Base-by-base conservation (phyloP, 768 basidiomycete genomes). In the Lactarius indigo region DNA sequence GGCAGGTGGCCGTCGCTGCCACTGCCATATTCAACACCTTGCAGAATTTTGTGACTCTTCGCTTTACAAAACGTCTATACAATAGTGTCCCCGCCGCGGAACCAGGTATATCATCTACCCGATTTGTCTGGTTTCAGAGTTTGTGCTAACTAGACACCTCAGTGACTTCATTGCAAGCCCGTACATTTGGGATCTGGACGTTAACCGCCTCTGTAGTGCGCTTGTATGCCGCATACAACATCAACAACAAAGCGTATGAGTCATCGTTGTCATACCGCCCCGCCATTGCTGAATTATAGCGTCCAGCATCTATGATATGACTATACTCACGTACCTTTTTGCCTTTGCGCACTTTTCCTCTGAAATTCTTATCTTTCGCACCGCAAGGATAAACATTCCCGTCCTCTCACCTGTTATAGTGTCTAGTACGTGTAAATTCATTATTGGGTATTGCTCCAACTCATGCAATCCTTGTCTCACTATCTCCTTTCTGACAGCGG, bases 181-280 rank as follows among this genome's bases (percentile, higher is more conserved):
- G 96, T 56, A 92, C 94, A 5, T 97, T 97, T 74, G 96, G 85
- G 1, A 83, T 86, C 1, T 99, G 96, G 96, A 98, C 96, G 0
- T 76, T 96, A 59, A 88, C 90, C 5, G 86, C 93, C 9, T 92
- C 91, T 28, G 79, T 90, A 56, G 87, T 98, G 58, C 87, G 96
- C 41, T 79, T 82, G 57, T 95, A 95, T 72, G 92, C 94, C 13
- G 94, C 96, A 7, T 98, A 95, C 78, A 82, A 98, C 74, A 91
- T 98, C 70, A 79, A 87, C 65, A 82, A 87, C 73, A 92, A 92
- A 78, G 79, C 83, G 96, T 96, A 74, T 70, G 88, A 79, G 23
- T 23, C 58, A 47, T 57, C 30, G 7, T 37, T 41, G 37, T 30
- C 7, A 50, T 60, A 41, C 61, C 44, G 26, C 15, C n/a, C 23